phyloP scores from a whole-genome alignment of 179 eudicot genomes.

The Pouteria campechiana region DNA sequence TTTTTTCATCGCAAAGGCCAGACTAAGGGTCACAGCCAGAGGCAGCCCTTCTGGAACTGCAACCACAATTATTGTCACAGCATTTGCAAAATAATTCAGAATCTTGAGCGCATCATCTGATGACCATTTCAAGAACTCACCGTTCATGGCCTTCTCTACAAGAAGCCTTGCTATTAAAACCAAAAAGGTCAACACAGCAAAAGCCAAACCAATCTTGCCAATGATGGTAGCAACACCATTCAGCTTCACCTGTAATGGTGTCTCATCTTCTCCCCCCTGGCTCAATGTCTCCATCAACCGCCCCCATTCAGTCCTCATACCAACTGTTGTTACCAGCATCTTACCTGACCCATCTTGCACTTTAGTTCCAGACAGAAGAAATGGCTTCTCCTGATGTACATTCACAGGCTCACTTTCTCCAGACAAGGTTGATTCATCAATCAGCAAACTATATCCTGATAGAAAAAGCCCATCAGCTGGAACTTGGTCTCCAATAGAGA shows the following conservation, averaged over 20 bases:
- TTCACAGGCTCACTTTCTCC: conserved; percentile 74
- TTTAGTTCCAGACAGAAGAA: conserved; percentile 70
- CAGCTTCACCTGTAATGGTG: conserved; percentile 88
- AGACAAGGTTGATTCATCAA: conserved; percentile 82
- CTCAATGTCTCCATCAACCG: conserved; percentile 78
- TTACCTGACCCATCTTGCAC: conserved; percentile 86
- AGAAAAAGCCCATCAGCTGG: conserved; percentile 83
- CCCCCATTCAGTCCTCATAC: conserved; percentile 99
- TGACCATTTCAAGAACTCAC: conserved; percentile 54
- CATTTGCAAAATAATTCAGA: conserved; percentile 77
- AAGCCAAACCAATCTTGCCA: conserved; percentile 72
- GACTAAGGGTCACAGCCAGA: conserved; percentile 85
- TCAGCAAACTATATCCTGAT: conserved; percentile 67
- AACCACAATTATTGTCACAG: conserved; percentile 86
- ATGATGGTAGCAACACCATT: conserved; percentile 94
- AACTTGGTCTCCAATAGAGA: conserved; percentile 74
- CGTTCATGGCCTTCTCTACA: conserved; percentile 30
- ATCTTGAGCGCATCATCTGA: conserved; percentile 57
- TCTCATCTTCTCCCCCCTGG: conserved; percentile 82
- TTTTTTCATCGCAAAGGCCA: conserved; percentile 93
- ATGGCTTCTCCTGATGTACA: conserved; percentile 48
- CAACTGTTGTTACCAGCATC: conserved; percentile 88
- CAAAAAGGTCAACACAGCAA: conserved; percentile 70
- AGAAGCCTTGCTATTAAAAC: conserved; percentile 52
- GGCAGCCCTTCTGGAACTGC: conserved; percentile 98